phyloP scores from a whole-genome alignment of 2,329 filamentous ascomycete species.

The Penicillium sp. region DNA sequence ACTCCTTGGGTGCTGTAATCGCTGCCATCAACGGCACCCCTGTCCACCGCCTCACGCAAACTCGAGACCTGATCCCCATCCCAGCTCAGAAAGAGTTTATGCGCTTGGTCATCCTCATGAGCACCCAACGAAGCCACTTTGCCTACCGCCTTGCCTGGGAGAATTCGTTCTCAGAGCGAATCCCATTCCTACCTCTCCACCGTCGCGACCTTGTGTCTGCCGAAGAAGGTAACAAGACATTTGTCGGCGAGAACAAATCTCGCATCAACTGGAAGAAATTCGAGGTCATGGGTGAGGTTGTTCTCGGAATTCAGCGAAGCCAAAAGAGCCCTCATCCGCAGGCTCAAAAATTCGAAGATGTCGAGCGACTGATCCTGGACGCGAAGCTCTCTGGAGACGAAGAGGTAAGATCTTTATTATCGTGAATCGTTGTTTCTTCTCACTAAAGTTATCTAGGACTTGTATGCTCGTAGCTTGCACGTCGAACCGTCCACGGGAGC shows the following conservation, averaged over 20 bases:
- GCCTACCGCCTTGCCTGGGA: slow-evolving; percentile 98
- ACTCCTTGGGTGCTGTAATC: slow-evolving; percentile 87
- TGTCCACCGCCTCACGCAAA: slow-evolving; percentile 78
- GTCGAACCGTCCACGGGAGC: slow-evolving; percentile 49
- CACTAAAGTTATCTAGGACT: slow-evolving; percentile 44
- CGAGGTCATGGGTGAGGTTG: slow-evolving; percentile 88
- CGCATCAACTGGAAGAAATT: slow-evolving; percentile 98
- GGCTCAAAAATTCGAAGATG: slow-evolving; percentile 65
- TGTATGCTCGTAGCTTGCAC: slow-evolving; percentile 58
- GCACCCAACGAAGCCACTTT: slow-evolving; percentile 85
- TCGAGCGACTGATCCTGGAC: slow-evolving; percentile 74
- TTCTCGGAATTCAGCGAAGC: slow-evolving; percentile 86
- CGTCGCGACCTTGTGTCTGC: slow-evolving; percentile 86
- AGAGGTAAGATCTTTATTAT: slow-evolving; percentile 61
- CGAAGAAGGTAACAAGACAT: slow-evolving; percentile 87
- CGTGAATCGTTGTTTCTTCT: neutral
- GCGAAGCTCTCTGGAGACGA: slow-evolving; percentile 80
- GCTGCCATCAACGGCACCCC: slow-evolving; percentile 88
- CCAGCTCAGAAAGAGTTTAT: slow-evolving; percentile 80
- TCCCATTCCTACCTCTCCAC: slow-evolving; percentile 89
- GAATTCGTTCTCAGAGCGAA: slow-evolving; percentile 83
- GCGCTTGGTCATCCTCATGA: slow-evolving; percentile 86
- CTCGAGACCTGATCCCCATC: slow-evolving; percentile 69
- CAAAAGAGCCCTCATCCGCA: slow-evolving; percentile 80
- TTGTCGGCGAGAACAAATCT: slow-evolving; percentile 69